A percentile compares a stretch with the other conserved stretches of the same genome.
Conservation (phyloP, 129 eudicot genomes). For the Chrysanthemum makinoi region DNA sequence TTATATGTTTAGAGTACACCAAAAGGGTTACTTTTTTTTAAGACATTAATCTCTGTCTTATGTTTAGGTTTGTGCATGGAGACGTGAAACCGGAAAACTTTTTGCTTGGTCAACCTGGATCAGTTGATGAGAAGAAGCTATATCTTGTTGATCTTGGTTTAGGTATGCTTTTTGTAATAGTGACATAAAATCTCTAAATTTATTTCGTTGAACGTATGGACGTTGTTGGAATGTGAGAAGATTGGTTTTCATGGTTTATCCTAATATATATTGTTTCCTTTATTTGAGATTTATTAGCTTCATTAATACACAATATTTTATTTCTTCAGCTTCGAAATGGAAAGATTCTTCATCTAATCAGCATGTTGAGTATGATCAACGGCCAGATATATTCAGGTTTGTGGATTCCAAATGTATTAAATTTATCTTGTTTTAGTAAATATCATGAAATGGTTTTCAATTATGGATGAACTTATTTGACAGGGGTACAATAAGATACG, state of each 20-base stretch:
- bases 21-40: not conserved
- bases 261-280: not conserved
- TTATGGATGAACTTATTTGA: conserved; percentile 10
- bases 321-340: conserved; percentile 86
- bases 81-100: conserved; percentile 99
- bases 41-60: conserved; percentile 3
- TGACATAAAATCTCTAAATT: not conserved
- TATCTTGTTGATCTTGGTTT: conserved; percentile 97
- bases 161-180: conserved; percentile 50
- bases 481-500: conserved; percentile 99
- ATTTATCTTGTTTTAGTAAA: not conserved
- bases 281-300: conserved; percentile 2
- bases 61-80: conserved; percentile 90
- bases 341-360: conserved; percentile 84
- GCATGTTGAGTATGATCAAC: conserved; percentile 95
- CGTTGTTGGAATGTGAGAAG: not conserved
- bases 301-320: conserved; percentile 17
- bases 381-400: conserved; percentile 98
- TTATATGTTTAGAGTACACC: conserved; percentile 7
- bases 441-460: not conserved
- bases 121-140: conserved; percentile 93
- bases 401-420: conserved; percentile 19
- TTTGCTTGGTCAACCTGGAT: conserved; percentile 94
- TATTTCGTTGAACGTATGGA: not conserved
- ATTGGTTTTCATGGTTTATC: too few relatives aligned